phyloP scores from a whole-genome alignment of 306 rosid species.

The Ceratonia siliqua region DNA sequence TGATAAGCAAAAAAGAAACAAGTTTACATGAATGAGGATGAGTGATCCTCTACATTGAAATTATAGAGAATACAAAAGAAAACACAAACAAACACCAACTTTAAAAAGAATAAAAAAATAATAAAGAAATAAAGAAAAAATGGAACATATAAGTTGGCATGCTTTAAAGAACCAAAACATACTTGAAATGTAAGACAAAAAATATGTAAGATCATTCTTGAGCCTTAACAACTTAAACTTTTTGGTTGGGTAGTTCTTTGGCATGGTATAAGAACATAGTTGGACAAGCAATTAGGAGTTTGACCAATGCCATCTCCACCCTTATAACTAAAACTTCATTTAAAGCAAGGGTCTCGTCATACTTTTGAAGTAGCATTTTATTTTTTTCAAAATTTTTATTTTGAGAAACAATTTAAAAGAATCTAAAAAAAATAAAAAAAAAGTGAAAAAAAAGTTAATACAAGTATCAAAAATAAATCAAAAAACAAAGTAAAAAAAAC shows the following conservation, averaged over 20 bases:
- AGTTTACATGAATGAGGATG: background rate
- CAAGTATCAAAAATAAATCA: too few species aligned
- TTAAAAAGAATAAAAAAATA: background rate
- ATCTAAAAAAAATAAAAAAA: too few species aligned
- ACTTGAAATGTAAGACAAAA: background rate
- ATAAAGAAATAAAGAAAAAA: too few species aligned
- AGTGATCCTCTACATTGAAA: background rate
- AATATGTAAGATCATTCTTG: background rate
- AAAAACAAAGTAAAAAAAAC: too few species aligned
- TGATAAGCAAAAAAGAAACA: background rate
- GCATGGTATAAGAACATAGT: background rate
- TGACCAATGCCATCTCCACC: conserved; percentile 2
- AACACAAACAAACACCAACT: background rate
- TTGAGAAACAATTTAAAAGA: too few species aligned
- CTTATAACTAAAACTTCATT: background rate
- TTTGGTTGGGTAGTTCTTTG: background rate
- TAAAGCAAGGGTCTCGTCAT: too few species aligned
- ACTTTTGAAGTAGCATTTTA: too few species aligned
- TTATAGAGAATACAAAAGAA: background rate
- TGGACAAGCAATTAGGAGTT: conserved; percentile 8
- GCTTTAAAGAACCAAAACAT: background rate
- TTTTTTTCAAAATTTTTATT: too few species aligned
- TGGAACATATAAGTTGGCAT: too few species aligned
- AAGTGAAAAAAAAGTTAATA: too few species aligned
- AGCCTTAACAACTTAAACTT: background rate